A percentile compares a stretch with the other conserved stretches of the same genome.
Conservation (phyloP, 148 eudicot species). For the Chenopodium suecicum region DNA sequence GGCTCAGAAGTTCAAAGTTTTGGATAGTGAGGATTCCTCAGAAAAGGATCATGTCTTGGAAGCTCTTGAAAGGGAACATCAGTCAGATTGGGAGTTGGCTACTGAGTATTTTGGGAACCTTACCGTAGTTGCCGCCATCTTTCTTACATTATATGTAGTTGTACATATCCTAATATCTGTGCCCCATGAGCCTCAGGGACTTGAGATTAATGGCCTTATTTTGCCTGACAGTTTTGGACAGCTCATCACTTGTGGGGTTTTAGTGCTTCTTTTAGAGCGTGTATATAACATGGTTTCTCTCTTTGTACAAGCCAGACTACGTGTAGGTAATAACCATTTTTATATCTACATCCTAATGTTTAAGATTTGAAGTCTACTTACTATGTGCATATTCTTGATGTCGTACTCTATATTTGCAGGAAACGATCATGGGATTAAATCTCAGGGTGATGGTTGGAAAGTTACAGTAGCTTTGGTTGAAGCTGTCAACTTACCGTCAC, state of each 20-base stretch:
- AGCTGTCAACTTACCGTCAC: conserved; percentile 56
- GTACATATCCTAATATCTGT: conserved; percentile 61
- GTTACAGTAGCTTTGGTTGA: conserved; percentile 80
- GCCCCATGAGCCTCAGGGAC: conserved; percentile 55
- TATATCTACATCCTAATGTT: background rate
- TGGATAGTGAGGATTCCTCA: conserved; percentile 31
- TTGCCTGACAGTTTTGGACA: conserved; percentile 92
- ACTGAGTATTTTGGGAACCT: conserved; percentile 65
- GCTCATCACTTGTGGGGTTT: conserved; percentile 54
- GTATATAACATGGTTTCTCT: conserved; percentile 65
- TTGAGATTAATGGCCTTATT: conserved; percentile 70
- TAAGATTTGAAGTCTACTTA: background rate
- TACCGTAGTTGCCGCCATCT: conserved; percentile 53
- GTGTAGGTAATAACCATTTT: conserved; percentile 49
- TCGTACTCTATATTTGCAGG: conserved; percentile 35
- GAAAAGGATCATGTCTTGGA: conserved; percentile 65
- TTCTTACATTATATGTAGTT: conserved; percentile 47
- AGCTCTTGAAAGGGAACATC: conserved; percentile 51
- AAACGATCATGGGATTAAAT: conserved; percentile 81
- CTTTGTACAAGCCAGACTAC: conserved; percentile 74
- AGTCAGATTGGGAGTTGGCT: conserved; percentile 69
- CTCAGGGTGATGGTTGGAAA: conserved; percentile 94
- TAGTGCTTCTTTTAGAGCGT: conserved; percentile 56
- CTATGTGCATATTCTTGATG: background rate
- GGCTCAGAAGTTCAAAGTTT: conserved; percentile 47